phyloP scores from a whole-genome alignment of 345 rosid genomes.

The Lepidium didymum region DNA sequence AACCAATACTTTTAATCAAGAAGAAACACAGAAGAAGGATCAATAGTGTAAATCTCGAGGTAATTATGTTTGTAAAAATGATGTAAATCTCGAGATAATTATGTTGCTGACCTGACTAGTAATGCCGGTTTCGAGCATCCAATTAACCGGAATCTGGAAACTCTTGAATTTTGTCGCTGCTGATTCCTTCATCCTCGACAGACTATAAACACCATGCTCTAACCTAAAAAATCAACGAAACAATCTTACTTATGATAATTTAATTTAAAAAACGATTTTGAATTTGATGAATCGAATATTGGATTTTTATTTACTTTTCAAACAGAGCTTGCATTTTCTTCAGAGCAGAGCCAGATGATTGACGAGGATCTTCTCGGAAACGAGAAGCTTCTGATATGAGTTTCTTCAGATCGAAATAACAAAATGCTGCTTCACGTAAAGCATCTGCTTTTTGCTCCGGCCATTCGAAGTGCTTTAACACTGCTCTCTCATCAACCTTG shows the following conservation, averaged over 20 bases:
- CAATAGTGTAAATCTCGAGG: neutral
- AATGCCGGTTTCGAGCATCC: constrained; percentile 96
- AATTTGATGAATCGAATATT: neutral
- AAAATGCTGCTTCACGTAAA: constrained; percentile 88
- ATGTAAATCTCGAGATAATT: neutral
- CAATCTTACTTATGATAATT: neutral
- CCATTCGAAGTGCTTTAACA: constrained; percentile 83
- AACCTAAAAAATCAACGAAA: constrained; percentile 35
- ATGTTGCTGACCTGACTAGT: constrained; percentile 61
- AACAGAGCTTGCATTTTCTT: constrained; percentile 91
- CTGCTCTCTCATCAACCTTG: constrained; percentile 91
- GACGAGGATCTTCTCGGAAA: constrained; percentile 61
- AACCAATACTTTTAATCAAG: neutral
- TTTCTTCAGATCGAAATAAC: constrained; percentile 83
- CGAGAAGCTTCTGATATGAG: constrained; percentile 70
- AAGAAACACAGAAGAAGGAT: neutral
- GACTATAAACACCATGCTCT: constrained; percentile 87
- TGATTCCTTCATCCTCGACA: constrained; percentile 89
- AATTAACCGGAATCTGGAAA: constrained; percentile 72
- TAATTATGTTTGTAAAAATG: neutral
- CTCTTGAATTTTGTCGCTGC: constrained; percentile 55
- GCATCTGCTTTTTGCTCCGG: constrained; percentile 94
- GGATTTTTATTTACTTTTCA: constrained; percentile 53
- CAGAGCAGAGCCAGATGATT: constrained; percentile 58
- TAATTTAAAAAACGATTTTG: too few relatives aligned